phyloP scores from a whole-genome alignment of 495 filamentous ascomycete species.

The Glutinoglossum americanum region DNA sequence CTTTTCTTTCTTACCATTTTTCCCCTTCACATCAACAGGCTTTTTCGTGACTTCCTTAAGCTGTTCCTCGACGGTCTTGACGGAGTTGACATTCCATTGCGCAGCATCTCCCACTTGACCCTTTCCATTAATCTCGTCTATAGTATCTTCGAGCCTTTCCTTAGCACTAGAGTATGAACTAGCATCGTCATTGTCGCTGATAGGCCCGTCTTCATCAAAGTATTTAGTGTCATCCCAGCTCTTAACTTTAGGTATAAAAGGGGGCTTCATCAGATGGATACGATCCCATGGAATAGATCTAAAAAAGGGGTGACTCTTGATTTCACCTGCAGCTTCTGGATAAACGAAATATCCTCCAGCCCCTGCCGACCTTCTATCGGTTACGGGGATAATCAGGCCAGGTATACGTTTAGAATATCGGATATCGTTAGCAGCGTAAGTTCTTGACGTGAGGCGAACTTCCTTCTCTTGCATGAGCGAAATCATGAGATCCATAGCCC shows the following conservation, averaged over 20 bases:
- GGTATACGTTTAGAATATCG: neutral
- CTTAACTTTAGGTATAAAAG: slow-evolving; percentile 51
- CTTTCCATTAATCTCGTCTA: neutral
- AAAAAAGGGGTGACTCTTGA: slow-evolving; percentile 24
- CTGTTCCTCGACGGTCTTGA: slow-evolving; percentile 5
- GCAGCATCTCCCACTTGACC: neutral
- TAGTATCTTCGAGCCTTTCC: neutral
- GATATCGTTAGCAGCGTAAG: slow-evolving; percentile 42
- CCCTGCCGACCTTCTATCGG: neutral
- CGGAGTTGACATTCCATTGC: slow-evolving; percentile 11
- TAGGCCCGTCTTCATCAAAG: slow-evolving; percentile 61
- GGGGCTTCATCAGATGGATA: slow-evolving; percentile 41
- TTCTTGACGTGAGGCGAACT: slow-evolving; percentile 46
- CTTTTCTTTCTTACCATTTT: slow-evolving; percentile 32
- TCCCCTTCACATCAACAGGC: slow-evolving; percentile 11
- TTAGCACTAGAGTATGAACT: slow-evolving; percentile 9
- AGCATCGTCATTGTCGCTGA: slow-evolving; percentile 24
- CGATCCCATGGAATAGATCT: slow-evolving; percentile 17
- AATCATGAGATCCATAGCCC: slow-evolving; percentile 52
- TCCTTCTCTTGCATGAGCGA: slow-evolving; percentile 60
- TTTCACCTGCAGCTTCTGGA: slow-evolving; percentile 25
- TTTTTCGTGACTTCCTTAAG: slow-evolving; percentile 6
- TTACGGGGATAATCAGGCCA: neutral
- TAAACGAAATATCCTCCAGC: slow-evolving; percentile 25
- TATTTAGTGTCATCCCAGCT: slow-evolving; percentile 68